These are phyloP conservation scores for Lactarius sp. DNA, from an alignment of 768 basidiomycete genomes.

Conservation along the genomic window DNA sequence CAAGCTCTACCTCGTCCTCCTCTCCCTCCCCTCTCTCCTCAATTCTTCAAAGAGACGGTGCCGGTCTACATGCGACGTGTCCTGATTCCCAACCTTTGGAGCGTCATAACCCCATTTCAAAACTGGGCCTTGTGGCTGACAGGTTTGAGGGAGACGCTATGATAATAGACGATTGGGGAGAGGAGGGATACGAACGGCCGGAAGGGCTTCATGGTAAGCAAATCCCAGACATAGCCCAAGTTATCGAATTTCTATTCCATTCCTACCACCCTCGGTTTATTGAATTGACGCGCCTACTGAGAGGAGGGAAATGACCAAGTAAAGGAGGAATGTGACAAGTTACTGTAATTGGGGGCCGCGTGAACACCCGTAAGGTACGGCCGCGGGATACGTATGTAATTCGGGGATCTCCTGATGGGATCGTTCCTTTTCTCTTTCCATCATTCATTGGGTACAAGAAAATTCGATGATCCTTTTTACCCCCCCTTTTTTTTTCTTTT, in stretches of 20 bases:
- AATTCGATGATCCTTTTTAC: conserved; percentile 16
- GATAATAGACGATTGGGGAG: conserved; percentile 22
- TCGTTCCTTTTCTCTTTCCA: background rate
- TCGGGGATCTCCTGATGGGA: conserved; percentile 19
- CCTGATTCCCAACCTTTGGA: background rate
- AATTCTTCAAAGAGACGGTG: background rate
- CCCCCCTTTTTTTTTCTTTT: background rate
- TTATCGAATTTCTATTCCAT: conserved; percentile 2
- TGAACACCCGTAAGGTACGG: conserved; percentile 2
- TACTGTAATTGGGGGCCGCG: background rate
- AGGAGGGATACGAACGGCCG: conserved; percentile 6
- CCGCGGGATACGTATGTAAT: conserved; percentile 16
- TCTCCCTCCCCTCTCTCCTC: conserved; percentile 14
- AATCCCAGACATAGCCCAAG: background rate
- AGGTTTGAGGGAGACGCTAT: conserved; percentile 16
- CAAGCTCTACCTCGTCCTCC: conserved; percentile 14
- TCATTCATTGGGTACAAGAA: background rate
- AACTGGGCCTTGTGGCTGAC: conserved; percentile 6
- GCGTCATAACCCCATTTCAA: background rate
- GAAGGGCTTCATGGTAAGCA: conserved; percentile 15
- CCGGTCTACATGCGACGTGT: background rate
- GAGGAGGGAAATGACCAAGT: background rate
- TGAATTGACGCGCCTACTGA: background rate
- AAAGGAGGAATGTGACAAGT: background rate
- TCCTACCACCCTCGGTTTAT: background rate